Percentiles rank a stretch among this genome's conserved stretches.
phyloP scores from a whole-genome alignment of 768 basidiomycete species.

The Candolleomyces eurysporus region DNA sequence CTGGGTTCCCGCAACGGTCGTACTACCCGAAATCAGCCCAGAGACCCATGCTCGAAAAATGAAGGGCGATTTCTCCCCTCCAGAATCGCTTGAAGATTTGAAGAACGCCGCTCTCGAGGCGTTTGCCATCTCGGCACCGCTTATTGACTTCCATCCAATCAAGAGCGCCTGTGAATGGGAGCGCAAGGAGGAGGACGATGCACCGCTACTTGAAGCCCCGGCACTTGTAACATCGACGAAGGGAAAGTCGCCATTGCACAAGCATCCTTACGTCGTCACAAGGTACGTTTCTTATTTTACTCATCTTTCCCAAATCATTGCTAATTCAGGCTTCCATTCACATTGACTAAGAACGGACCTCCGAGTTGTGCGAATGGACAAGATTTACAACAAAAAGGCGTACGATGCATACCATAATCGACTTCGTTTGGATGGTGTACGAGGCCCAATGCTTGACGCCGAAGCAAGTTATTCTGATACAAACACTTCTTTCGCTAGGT shows the following conservation, averaged over 20 bases:
- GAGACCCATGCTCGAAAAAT: too few relatives aligned
- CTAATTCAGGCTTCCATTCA: background rate
- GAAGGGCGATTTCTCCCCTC: background rate
- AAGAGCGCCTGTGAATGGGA: slow-evolving; percentile 10
- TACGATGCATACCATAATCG: background rate
- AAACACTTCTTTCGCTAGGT: background rate
- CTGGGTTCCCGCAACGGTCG: slow-evolving; percentile 22
- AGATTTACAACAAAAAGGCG: slow-evolving; percentile 21
- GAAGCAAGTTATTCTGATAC: too few relatives aligned
- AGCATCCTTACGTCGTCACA: slow-evolving; percentile 36
- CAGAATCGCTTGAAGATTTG: background rate
- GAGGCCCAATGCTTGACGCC: too few relatives aligned
- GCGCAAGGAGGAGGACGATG: background rate
- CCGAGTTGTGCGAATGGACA: slow-evolving; percentile 29
- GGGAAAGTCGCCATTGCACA: slow-evolving; percentile 15
- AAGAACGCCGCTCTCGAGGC: slow-evolving; percentile 17
- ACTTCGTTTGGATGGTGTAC: background rate
- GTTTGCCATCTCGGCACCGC: slow-evolving; percentile 32
- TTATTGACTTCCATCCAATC: slow-evolving; percentile 31
- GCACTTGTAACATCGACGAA: slow-evolving; percentile 9
- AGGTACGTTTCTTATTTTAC: slow-evolving; percentile 18
- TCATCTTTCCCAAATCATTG: background rate
- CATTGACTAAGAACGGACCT: slow-evolving; percentile 29
- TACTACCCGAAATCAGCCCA: slow-evolving; percentile 13
- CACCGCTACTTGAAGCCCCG: background rate